phyloP scores from a whole-genome alignment of 768 basidiomycete genomes.

The Leccinellum albellum region DNA sequence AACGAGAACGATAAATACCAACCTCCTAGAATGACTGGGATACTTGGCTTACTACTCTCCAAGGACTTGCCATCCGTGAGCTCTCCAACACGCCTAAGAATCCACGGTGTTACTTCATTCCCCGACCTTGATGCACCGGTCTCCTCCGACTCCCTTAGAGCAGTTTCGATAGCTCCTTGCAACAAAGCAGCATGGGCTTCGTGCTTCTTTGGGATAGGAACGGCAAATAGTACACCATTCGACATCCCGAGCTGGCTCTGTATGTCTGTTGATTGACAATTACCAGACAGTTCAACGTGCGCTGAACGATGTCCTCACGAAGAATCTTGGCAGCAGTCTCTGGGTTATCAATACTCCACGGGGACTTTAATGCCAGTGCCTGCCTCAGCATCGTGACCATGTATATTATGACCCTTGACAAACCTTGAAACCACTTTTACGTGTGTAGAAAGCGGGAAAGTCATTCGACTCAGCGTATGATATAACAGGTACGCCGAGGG shows the following conservation, averaged over 20 bases:
- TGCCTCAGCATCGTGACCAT: background rate
- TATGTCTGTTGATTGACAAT: conserved; percentile 44
- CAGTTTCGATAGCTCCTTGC: conserved; percentile 78
- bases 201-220: conserved; percentile 81
- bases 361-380: conserved; percentile 47
- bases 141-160: conserved; percentile 76
- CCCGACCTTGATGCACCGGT: conserved; percentile 77
- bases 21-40: background rate
- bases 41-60: conserved; percentile 52
- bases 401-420: background rate
- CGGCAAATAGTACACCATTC: conserved; percentile 79
- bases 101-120: conserved; percentile 94
- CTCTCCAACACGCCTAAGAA: conserved; percentile 77
- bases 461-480: conserved; percentile 71
- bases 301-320: conserved; percentile 42
- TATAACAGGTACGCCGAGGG: conserved; percentile 88
- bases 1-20: conserved; percentile 13
- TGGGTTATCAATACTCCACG: conserved; percentile 71
- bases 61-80: conserved; percentile 76
- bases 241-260: conserved; percentile 68
- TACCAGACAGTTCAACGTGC: background rate
- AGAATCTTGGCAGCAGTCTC: conserved; percentile 69
- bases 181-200: conserved; percentile 63
- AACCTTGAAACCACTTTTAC: conserved; percentile 74
- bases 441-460: conserved; percentile 94